phyloP scores from a whole-genome alignment of 163 green algal genomes.

The Chlamydomonas reinhardtii region DNA sequence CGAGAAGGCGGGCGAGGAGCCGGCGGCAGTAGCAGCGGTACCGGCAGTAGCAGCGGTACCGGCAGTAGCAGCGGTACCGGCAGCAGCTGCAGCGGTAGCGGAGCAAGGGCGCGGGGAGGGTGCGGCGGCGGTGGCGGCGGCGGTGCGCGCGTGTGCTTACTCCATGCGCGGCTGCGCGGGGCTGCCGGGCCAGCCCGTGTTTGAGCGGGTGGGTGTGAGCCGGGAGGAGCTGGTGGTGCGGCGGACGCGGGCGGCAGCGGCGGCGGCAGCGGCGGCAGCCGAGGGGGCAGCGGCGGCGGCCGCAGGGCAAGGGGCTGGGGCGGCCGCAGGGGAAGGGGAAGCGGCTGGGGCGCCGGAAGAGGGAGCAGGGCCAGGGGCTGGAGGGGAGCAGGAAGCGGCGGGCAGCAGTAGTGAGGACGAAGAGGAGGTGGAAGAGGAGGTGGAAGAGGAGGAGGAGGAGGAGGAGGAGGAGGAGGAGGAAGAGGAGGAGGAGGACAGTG shows the following conservation, averaged over 20 bases:
- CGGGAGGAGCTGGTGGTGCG: background rate
- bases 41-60: too few species aligned
- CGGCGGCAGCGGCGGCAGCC: too few species aligned
- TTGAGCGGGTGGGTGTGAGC: constrained; percentile 1
- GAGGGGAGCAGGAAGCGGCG: too few species aligned
- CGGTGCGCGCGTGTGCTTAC: constrained; percentile 13
- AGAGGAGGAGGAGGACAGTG: background rate
- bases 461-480: background rate
- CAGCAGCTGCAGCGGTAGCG: too few species aligned
- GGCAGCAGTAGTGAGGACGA: background rate
- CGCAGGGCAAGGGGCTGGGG: too few species aligned
- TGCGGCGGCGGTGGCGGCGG: background rate
- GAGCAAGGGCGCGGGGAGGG: background rate
- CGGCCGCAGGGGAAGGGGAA: background rate
- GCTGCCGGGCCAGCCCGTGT: constrained; percentile 17
- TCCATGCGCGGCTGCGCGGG: constrained; percentile 23
- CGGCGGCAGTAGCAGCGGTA: background rate
- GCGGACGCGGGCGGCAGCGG: too few species aligned
- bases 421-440: too few species aligned
- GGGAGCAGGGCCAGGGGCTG: too few species aligned
- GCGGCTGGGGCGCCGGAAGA: too few species aligned
- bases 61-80: background rate
- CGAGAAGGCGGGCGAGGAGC: too few species aligned
- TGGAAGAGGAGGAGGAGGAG: background rate
- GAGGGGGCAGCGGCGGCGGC: too few species aligned